Evolutionary conservation across 1,284 basidiomycete species (phyloP).

Genomic region (Marasmius sp.): DNA sequence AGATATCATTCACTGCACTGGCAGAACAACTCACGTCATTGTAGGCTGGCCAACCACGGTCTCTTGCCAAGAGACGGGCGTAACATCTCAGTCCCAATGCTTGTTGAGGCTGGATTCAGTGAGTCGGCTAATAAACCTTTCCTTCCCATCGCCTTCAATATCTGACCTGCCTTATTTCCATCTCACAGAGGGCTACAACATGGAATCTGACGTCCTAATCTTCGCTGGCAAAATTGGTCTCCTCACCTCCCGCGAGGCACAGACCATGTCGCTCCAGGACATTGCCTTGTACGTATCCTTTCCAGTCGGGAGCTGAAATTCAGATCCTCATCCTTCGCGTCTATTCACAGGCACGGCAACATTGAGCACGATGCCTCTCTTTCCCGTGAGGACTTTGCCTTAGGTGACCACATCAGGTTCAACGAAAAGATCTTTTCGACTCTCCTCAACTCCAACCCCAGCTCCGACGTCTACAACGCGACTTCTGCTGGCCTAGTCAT

Average conservation of each 20-base stretch:
- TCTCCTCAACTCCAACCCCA: not conserved
- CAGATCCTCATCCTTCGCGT: too few relatives aligned
- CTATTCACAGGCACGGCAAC: constrained; percentile 14
- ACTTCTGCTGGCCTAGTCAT: constrained; percentile 6
- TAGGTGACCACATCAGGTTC: constrained; percentile 19
- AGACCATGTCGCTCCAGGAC: constrained; percentile 9
- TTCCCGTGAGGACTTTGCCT: constrained; percentile 16
- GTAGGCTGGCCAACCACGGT: constrained; percentile 20
- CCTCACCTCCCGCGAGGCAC: constrained; percentile 8
- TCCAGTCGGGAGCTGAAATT: not conserved
- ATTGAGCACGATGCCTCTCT: constrained; percentile 23
- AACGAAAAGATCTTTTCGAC: constrained; percentile 7
- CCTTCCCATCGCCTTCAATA: not conserved
- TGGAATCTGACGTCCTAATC: constrained; percentile 3
- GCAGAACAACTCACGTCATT: not conserved
- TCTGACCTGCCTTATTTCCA: not conserved
- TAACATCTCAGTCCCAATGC: constrained; percentile 14
- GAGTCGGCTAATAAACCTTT: not conserved
- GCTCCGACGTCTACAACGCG: not conserved
- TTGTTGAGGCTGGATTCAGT: constrained; percentile 12
- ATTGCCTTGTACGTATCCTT: constrained; percentile 10
- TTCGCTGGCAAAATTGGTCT: constrained; percentile 14
- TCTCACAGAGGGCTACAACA: not conserved
- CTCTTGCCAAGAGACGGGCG: constrained; percentile 17
- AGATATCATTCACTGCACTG: not conserved